Conservation (phyloP, 305 asterid genomes). For the Ajuga reptans region DNA sequence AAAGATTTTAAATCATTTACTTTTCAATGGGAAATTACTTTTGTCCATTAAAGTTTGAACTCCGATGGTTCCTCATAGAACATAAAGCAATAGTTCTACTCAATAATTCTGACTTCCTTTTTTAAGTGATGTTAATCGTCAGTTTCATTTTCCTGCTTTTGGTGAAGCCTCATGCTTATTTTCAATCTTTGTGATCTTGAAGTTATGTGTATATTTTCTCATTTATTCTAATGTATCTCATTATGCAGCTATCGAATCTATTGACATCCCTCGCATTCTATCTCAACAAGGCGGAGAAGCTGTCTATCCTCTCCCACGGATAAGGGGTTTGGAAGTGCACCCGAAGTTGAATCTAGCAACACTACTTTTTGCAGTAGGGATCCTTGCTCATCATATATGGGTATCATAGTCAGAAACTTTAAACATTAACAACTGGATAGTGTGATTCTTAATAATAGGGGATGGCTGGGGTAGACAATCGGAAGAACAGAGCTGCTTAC, state of each 20-base stretch:
- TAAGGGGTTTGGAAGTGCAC: constrained; percentile 89
- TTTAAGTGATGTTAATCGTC: constrained; percentile 11
- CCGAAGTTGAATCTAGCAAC: constrained; percentile 83
- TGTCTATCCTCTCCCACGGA: constrained; percentile 91
- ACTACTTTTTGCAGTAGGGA: constrained; percentile 81
- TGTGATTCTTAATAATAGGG: constrained; percentile 45
- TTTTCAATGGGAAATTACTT: neutral
- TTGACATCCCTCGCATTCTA: constrained; percentile 91
- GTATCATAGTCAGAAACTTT: constrained; percentile 14
- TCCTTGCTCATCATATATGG: constrained; percentile 15
- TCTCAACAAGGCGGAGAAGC: constrained; percentile 99
- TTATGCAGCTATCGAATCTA: constrained; percentile 80
- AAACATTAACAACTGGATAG: neutral
- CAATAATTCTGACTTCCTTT: constrained; percentile 1
- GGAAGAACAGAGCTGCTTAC: constrained; percentile 79
- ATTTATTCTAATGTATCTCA: constrained; percentile 22
- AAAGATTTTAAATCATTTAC: neutral
- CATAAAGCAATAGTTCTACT: neutral
- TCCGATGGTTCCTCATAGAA: constrained; percentile 15
- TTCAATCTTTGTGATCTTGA: neutral
- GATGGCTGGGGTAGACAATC: constrained; percentile 69
- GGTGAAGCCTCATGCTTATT: neutral
- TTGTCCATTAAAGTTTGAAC: neutral
- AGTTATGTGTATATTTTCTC: constrained; percentile 4
- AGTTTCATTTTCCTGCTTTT: constrained; percentile 6